Evolutionary conservation across 2,329 filamentous ascomycete genomes (phyloP).

Genomic region (Parascedosporium putredinis): DNA sequence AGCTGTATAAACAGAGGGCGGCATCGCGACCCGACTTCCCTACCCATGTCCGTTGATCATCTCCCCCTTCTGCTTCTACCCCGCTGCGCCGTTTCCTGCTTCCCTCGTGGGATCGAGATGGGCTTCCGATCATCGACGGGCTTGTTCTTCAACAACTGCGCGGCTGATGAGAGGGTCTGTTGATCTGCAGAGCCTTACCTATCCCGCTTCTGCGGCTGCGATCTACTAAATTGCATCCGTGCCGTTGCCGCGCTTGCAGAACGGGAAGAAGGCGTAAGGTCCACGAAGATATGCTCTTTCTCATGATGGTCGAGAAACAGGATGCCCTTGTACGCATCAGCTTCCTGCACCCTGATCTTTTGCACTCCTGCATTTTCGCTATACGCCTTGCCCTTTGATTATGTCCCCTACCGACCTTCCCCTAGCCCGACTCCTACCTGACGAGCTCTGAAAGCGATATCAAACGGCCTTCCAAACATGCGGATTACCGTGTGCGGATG

Average conservation of each 20-base stretch:
- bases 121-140: too few species aligned
- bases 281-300: neutral
- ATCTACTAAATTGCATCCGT: neutral
- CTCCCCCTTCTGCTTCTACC: neutral
- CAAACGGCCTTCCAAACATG: too few species aligned
- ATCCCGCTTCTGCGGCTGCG: neutral
- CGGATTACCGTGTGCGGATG: too few species aligned
- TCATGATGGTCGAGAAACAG: neutral
- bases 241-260: neutral
- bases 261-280: neutral
- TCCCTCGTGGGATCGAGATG: neutral
- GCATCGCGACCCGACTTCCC: neutral
- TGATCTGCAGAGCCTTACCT: neutral
- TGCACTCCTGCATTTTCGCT: too few species aligned
- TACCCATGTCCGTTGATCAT: neutral
- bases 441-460: too few species aligned
- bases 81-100: too few species aligned
- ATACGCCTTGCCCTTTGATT: too few species aligned
- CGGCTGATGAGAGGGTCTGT: too few species aligned
- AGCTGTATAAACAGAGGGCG: neutral
- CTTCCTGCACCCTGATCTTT: too few species aligned
- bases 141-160: too few species aligned
- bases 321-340: neutral
- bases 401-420: too few species aligned
- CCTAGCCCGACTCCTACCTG: too few species aligned